Percentiles rank a stretch among this genome's conserved stretches.
phyloP scores from a whole-genome alignment of 148 eudicot genomes.

The Suaeda aralocaspica region DNA sequence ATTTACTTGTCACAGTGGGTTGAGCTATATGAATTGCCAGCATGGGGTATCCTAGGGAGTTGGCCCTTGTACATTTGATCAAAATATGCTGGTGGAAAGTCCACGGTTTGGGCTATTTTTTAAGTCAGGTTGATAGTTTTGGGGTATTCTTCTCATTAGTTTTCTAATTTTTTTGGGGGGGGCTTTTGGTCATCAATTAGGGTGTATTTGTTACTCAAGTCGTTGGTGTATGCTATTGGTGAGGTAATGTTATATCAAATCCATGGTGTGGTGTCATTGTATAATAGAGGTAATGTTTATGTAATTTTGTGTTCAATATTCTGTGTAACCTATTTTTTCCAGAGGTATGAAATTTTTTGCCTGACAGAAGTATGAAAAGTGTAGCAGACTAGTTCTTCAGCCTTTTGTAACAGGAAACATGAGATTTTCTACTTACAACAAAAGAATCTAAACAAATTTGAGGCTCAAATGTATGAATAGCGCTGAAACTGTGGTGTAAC shows the following conservation, averaged over 20 bases:
- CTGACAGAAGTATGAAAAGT: background rate
- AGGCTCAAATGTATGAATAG: background rate
- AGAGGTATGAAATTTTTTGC: background rate
- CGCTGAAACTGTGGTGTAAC: too few species aligned
- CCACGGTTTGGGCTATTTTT: constrained; percentile 23
- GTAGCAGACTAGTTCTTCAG: background rate
- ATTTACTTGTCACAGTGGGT: background rate
- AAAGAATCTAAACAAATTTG: background rate
- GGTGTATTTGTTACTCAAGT: constrained; percentile 32
- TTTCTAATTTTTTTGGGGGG: constrained; percentile 9
- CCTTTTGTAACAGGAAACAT: too few species aligned
- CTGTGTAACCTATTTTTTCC: constrained; percentile 3
- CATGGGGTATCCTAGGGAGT: constrained; percentile 6
- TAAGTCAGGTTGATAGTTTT: constrained; percentile 32
- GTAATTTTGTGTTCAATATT: constrained; percentile 22
- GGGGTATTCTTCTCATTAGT: constrained; percentile 33
- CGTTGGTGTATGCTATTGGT: constrained; percentile 24
- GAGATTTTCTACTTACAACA: too few species aligned
- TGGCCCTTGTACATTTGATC: constrained; percentile 32
- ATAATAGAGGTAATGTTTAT: constrained; percentile 32
- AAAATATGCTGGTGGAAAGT: constrained; percentile 26
- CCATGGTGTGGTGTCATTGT: constrained; percentile 31
- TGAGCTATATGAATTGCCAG: constrained; percentile 10
- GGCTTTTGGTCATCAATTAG: constrained; percentile 22
- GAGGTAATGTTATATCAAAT: constrained; percentile 25